phyloP scores from a whole-genome alignment of 139 green algal species.

The Chlamydomonas incerta region DNA sequence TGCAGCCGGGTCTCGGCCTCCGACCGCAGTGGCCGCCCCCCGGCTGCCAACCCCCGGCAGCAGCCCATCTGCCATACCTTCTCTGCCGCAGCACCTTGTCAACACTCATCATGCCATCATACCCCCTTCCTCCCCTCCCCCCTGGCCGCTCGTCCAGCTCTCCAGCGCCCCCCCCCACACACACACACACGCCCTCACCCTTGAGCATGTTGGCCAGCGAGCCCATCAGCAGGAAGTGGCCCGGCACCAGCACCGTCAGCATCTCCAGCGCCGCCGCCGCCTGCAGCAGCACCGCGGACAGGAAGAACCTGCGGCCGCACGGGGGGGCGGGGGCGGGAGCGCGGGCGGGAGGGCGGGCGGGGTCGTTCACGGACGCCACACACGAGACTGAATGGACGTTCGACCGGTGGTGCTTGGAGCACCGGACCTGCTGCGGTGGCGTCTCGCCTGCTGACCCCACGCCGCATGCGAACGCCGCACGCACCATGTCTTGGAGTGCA shows the following conservation, averaged over 20 bases:
- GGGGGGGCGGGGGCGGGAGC: not conserved
- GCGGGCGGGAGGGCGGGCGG: too few species aligned
- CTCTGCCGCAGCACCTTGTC: too few species aligned
- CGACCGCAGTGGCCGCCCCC: too few species aligned
- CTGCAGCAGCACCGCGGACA: slow-evolving; percentile 61
- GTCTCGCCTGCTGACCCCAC: too few species aligned
- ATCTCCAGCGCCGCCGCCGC: slow-evolving; percentile 69
- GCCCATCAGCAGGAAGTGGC: slow-evolving; percentile 72
- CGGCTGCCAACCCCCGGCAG: too few species aligned
- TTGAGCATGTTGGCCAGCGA: slow-evolving; percentile 79
- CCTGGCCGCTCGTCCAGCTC: not conserved
- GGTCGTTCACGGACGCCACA: too few species aligned
- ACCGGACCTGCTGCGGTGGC: too few species aligned
- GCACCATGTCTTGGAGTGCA: slow-evolving; percentile 76
- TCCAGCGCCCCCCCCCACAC: slow-evolving; percentile 29
- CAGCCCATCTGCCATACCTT: too few species aligned
- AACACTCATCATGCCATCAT: not conserved
- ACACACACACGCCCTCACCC: slow-evolving; percentile 30
- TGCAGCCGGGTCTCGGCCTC: too few species aligned
- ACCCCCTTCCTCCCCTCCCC: not conserved
- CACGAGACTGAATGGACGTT: too few species aligned
- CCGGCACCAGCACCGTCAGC: slow-evolving; percentile 64
- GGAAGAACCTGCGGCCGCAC: slow-evolving; percentile 54
- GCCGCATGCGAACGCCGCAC: not conserved
- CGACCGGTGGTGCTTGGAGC: too few species aligned